Evolutionary conservation across 345 rosid genomes (phyloP).

Genomic region (Salix dunnii): DNA sequence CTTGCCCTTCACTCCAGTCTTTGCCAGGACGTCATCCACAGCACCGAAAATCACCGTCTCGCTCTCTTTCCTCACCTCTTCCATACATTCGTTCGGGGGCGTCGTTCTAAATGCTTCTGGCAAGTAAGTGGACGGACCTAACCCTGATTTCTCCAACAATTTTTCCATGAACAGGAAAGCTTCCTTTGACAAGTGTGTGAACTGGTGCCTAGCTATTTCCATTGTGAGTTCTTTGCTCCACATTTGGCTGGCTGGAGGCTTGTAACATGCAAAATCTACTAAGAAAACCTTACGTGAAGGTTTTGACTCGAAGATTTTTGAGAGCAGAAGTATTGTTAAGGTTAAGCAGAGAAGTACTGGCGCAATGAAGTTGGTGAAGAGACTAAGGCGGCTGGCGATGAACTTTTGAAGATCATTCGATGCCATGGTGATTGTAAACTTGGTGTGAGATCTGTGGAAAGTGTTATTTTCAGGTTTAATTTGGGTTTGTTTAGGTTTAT

Average conservation of each 20-base stretch:
- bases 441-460: neutral
- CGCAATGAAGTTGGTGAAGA: neutral
- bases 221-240: neutral
- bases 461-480: neutral
- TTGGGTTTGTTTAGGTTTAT: neutral
- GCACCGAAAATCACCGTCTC: constrained; percentile 35
- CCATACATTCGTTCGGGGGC: constrained; percentile 22
- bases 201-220: neutral
- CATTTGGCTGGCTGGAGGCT: neutral
- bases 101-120: constrained; percentile 21
- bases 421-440: neutral
- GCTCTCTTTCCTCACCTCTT: constrained; percentile 35
- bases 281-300: neutral
- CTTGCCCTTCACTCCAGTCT: constrained; percentile 33
- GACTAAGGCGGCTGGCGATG: neutral
- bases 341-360: neutral
- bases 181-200: neutral
- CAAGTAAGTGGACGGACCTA: constrained; percentile 27
- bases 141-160: constrained; percentile 24
- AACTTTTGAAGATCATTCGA: neutral
- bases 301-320: neutral
- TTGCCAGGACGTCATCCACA: constrained; percentile 31
- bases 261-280: neutral
- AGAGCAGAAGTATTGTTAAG: neutral
- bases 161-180: neutral